Conservation (phyloP, 805 yeast species). For the Monosporozyma siamensis region DNA sequence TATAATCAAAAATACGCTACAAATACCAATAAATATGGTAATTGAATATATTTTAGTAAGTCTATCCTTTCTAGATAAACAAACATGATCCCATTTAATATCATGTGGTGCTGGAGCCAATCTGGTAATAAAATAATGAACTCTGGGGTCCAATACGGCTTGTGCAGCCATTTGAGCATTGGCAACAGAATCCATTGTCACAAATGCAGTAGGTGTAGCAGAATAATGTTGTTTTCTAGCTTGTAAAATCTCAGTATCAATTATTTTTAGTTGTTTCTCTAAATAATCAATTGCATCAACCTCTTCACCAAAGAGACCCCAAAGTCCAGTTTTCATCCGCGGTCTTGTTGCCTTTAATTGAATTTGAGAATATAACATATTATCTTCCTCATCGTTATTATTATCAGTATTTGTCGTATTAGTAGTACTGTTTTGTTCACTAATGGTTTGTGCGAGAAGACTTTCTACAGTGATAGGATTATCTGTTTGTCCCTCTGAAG, state of each 20-base stretch:
- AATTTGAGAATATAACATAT: slow-evolving; percentile 20
- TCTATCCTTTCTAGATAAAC: slow-evolving; percentile 67
- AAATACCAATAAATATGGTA: slow-evolving; percentile 33
- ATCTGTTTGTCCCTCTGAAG: slow-evolving; percentile 1
- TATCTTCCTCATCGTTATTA: slow-evolving; percentile 12
- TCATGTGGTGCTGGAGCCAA: slow-evolving; percentile 96
- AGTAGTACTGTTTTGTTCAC: background rate
- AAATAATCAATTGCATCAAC: slow-evolving; percentile 79
- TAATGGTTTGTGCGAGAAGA: slow-evolving; percentile 1
- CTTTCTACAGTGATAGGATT: slow-evolving; percentile 4
- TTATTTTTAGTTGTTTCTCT: slow-evolving; percentile 53
- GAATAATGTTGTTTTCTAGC: slow-evolving; percentile 64
- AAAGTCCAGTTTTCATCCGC: slow-evolving; percentile 44
- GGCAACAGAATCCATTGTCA: slow-evolving; percentile 91
- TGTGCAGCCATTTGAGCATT: slow-evolving; percentile 96
- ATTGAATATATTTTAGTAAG: slow-evolving; percentile 40
- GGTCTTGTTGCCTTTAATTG: slow-evolving; percentile 44
- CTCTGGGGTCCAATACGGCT: slow-evolving; percentile 84
- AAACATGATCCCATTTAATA: slow-evolving; percentile 84
- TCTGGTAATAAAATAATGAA: slow-evolving; percentile 68
- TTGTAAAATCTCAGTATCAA: slow-evolving; percentile 60
- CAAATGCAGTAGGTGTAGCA: slow-evolving; percentile 84
- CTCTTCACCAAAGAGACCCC: slow-evolving; percentile 54
- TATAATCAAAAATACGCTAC: slow-evolving; percentile 63
- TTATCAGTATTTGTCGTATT: background rate